These are phyloP conservation scores for Chimonanthus praecox DNA, from an alignment of 164 flowering plant genomes.

Conservation along the genomic window DNA sequence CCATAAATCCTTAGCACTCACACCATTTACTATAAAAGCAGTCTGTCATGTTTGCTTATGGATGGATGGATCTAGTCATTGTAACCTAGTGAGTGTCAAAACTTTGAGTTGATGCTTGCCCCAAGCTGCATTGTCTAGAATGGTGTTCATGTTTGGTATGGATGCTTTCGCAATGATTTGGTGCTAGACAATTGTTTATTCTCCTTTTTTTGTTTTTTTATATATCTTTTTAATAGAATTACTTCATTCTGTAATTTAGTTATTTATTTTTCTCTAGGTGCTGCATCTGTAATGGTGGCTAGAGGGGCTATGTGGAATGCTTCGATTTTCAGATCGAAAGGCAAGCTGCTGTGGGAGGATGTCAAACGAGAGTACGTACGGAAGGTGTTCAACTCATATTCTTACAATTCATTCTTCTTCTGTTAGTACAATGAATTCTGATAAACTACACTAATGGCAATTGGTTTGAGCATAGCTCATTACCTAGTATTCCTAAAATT, in stretches of 20 bases:
- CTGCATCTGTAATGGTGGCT: slow-evolving; percentile 88
- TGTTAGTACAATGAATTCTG: neutral
- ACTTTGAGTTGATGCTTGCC: neutral
- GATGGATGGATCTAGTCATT: neutral
- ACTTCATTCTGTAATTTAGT: neutral
- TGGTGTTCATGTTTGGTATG: neutral
- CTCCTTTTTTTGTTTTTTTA: too few species aligned
- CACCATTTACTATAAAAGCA: too few species aligned
- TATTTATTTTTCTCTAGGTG: slow-evolving; percentile 39
- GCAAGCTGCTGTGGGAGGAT: slow-evolving; percentile 69
- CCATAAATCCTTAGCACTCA: too few species aligned
- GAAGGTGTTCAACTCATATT: slow-evolving; percentile 39
- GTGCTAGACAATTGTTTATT: neutral
- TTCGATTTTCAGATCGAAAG: slow-evolving; percentile 68
- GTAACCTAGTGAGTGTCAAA: neutral
- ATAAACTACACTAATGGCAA: neutral
- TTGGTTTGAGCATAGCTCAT: neutral
- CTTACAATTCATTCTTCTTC: neutral
- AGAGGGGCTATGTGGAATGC: slow-evolving; percentile 98
- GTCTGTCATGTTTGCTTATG: neutral
- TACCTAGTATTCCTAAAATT: neutral
- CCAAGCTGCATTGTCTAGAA: neutral
- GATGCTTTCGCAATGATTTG: neutral
- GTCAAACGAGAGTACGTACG: slow-evolving; percentile 72
- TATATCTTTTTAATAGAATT: neutral